Base-by-base conservation (phyloP, 352 stramenopile genomes). In the Pythium utonaiense region DNA sequence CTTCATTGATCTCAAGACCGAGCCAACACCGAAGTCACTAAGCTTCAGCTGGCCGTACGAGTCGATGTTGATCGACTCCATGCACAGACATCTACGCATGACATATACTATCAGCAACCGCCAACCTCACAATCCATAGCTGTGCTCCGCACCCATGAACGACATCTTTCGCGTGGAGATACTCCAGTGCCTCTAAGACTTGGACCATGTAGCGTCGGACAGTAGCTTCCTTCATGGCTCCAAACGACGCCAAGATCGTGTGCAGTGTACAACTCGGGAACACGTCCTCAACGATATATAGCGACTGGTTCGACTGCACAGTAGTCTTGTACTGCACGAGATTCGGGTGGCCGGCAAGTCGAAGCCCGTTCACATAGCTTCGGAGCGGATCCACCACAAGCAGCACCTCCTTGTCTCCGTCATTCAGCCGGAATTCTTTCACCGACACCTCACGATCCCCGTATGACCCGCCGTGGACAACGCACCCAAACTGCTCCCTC, bases 141-240 rank as follows among this genome's bases (percentile, higher is more conserved):
- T n/a, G n/a, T n/a, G n/a, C n/a, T n/a, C n/a, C n/a, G n/a, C n/a
- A 88, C 79, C 75, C 74, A 38, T 90, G 82, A 7, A 57, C 6
- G 19, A 90, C 57, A 14, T 72, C 69, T 31, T 71, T 69, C 2
- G 57, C 38, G 30, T 90, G 80, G 7, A 92, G 70, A 58, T 60
- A 88, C 6, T 53, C 53, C 2, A 89, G 60, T 14, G 62, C 80
- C 21, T 89, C 67, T 1, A 89, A 57, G 14, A 90, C 50, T 41
- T 92, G 82, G 16, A 74, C 16, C 12, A 88, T n/a, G 25, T 92
- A 92, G 0, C 80, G 74, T 0, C 78, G 80, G 45, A 91, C 83
- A 17, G 77, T 88, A 10, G 78, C 54, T 51, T 91, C 82, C 24
- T 86, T 89, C 82, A 91, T 91, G 0, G 71, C 56, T 1, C 82